These are phyloP conservation scores for Triangularia setosa DNA, from an alignment of 2,329 filamentous ascomycete species.

Conservation along the genomic window DNA sequence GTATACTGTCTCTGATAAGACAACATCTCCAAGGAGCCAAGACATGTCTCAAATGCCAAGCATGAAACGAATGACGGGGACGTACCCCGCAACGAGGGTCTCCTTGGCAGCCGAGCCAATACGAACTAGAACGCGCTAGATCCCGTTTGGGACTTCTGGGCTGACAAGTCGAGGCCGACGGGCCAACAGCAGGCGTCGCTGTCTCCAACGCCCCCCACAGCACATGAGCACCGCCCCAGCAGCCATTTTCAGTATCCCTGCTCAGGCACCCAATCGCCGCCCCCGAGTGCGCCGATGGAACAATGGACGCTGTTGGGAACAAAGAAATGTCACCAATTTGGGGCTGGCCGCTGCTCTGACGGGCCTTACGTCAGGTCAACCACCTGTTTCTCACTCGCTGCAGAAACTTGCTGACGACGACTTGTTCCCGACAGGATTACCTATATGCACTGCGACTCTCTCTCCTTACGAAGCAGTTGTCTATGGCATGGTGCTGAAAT, in stretches of 20 bases:
- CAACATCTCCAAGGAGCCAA: neutral
- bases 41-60: neutral
- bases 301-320: neutral
- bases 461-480: too few relatives aligned
- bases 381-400: neutral
- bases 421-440: neutral
- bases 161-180: neutral
- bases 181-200: neutral
- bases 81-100: neutral
- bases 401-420: neutral
- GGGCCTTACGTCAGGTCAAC: neutral
- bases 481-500: too few relatives aligned
- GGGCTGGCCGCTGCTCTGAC: neutral
- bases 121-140: neutral
- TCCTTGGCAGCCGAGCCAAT: neutral
- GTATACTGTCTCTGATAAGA: neutral
- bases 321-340: neutral
- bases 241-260: neutral
- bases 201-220: neutral
- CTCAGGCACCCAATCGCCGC: neutral
- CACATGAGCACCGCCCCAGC: neutral
- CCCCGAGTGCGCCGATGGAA: neutral
- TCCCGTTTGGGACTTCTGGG: neutral
- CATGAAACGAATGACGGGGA: neutral
- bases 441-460: neutral